Percentiles rank a stretch among this genome's conserved stretches.
phyloP scores from a whole-genome alignment of 176 grass and related monocot genomes.

The Melocanna baccifera region DNA sequence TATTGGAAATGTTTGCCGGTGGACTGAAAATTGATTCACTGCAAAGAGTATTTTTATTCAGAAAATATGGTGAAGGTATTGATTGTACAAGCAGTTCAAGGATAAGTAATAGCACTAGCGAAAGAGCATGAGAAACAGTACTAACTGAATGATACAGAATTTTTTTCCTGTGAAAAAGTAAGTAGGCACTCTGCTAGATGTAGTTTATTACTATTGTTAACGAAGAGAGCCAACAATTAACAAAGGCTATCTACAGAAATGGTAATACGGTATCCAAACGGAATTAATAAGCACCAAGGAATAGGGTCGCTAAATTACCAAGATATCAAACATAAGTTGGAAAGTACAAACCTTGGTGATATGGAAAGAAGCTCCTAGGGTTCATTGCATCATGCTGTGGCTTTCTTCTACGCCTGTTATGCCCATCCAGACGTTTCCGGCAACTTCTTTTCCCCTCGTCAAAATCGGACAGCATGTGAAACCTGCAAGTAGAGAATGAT shows the following conservation, averaged over 20 bases:
- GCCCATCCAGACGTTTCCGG: slow-evolving; percentile 71
- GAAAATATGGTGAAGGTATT: background rate
- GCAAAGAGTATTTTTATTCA: background rate
- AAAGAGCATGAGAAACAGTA: background rate
- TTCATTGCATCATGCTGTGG: slow-evolving; percentile 54
- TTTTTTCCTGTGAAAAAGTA: background rate
- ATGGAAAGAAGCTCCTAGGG: slow-evolving; percentile 39
- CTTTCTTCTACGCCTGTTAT: slow-evolving; percentile 83
- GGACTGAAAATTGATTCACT: slow-evolving; percentile 42
- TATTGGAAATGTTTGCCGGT: slow-evolving; percentile 19
- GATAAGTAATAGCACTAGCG: background rate
- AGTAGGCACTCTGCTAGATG: background rate
- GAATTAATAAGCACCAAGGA: background rate
- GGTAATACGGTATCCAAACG: background rate
- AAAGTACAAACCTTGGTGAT: slow-evolving; percentile 47
- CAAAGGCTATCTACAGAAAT: background rate
- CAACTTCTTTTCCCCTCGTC: slow-evolving; percentile 86
- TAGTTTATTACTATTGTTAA: background rate
- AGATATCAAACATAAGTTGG: background rate
- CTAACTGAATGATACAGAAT: background rate
- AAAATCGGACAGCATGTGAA: slow-evolving; percentile 75
- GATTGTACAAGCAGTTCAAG: background rate
- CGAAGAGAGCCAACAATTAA: background rate
- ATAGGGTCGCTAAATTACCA: background rate
- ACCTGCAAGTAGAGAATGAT: slow-evolving; percentile 32